Evolutionary conservation across 257 asterid genomes (phyloP).

Genomic region (Solanum phureja): DNA sequence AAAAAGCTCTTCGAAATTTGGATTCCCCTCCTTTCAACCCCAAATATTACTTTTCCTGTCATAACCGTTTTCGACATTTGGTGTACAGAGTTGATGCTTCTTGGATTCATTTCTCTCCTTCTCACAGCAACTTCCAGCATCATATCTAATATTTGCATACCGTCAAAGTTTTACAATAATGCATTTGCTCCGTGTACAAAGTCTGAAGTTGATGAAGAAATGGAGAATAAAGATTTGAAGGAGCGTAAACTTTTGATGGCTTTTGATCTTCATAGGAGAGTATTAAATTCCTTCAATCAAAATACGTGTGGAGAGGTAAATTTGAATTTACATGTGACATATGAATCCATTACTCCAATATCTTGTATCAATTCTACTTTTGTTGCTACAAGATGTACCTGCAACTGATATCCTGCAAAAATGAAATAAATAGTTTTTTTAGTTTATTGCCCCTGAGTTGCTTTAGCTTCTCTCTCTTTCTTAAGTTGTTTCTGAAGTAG

Average conservation of each 20-base stretch:
- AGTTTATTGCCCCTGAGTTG: neutral
- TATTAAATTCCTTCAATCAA: constrained; percentile 45
- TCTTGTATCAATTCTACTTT: neutral
- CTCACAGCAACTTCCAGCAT: constrained; percentile 89
- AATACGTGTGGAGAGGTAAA: constrained; percentile 74
- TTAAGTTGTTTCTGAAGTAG: neutral
- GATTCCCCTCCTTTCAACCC: neutral
- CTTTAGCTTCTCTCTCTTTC: neutral
- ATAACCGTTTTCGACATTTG: constrained; percentile 3
- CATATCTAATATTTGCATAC: constrained; percentile 84
- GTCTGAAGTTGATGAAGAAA: constrained; percentile 44
- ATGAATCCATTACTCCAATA: neutral
- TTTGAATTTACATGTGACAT: neutral
- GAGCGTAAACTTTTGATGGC: constrained; percentile 55
- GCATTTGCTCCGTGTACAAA: constrained; percentile 80
- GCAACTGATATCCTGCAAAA: neutral
- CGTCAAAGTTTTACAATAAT: constrained; percentile 60
- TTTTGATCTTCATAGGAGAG: constrained; percentile 42
- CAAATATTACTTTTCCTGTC: neutral
- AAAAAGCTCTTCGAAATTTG: neutral
- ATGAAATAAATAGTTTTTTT: neutral
- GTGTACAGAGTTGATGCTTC: constrained; percentile 91
- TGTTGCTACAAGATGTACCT: neutral
- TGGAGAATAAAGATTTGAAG: constrained; percentile 18
- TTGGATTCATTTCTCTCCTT: constrained; percentile 92